Evolutionary conservation across 2,329 filamentous ascomycete genomes (phyloP).

Genomic region (Colletotrichum shisoi): DNA sequence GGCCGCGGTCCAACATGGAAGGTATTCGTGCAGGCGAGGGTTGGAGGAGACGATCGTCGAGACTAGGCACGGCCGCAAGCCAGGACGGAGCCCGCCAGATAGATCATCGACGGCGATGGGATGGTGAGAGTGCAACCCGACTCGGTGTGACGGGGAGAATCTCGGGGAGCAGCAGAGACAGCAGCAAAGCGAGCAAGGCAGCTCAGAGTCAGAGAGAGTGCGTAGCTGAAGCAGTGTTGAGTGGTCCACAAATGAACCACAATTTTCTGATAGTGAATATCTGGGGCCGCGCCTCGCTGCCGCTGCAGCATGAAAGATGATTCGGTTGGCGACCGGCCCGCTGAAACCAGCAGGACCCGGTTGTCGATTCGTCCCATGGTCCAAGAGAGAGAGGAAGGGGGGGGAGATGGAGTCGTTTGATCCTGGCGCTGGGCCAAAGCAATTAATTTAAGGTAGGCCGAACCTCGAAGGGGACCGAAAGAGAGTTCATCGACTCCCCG

Average conservation of each 20-base stretch:
- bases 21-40: neutral
- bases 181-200: neutral
- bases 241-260: constrained; percentile 26
- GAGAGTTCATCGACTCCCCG: constrained; percentile 35
- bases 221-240: constrained; percentile 27
- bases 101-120: neutral
- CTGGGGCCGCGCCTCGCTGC: neutral
- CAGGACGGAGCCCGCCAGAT: neutral
- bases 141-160: neutral
- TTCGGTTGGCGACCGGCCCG: constrained; percentile 14
- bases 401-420: constrained; percentile 4
- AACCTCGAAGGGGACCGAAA: constrained; percentile 7
- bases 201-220: neutral
- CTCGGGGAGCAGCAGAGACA: neutral
- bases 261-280: constrained; percentile 2
- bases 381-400: neutral
- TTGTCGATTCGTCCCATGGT: constrained; percentile 15
- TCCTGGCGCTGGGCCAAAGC: constrained; percentile 17
- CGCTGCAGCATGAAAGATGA: neutral
- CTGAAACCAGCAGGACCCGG: constrained; percentile 4
- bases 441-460: constrained; percentile 26
- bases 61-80: neutral
- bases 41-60: neutral
- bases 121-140: neutral
- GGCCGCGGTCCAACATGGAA: neutral